Base-by-base conservation (phyloP, 495 filamentous ascomycete species). In the Neurospora africana region DNA sequence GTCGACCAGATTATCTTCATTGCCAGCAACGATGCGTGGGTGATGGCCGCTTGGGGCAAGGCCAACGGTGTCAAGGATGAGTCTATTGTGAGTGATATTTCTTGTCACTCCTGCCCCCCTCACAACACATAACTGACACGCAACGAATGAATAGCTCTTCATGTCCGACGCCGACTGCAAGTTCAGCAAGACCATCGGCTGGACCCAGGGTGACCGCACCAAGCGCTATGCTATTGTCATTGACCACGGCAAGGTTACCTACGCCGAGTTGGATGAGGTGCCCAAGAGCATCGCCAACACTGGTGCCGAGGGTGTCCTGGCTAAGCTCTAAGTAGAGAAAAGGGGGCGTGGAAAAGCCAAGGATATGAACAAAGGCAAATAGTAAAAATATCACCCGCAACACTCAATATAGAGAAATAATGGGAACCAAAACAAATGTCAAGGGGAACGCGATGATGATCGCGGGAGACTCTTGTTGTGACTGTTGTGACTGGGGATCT, bases 11-110 rank as follows among this genome's bases (percentile, higher is more conserved):
- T 98, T 73, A 86, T 92, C 72, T 90, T 95, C 78, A 92, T 97
- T 74, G 92, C 93, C 71, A 92, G 85, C 86, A 97, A 98, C 82
- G 94, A 97, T 86, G 86, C 89, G 69, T 97, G 87, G 81, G 94
- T 98, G 77, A 97, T 97, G 93, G 89, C 88, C 78, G 95, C 95
- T 70, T 98, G 95, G 95, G 91, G 90, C 80, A 97, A 97, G 88
- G 95, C 94, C 75, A 97, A 97, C 84, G 87, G 86, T 40, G 87
- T 96, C 77, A 91, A 89, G 79, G 88, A 88, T 68, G 90, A 96
- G 70, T 88, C 90, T 74, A 93, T 96, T 77, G 92, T 95, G 82
- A 73, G 90, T 85, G 37, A 17, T 47, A 44, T 44, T n/a, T 41
- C 67, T 21, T 72, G 23, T 27, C 27, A 37, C 19, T 36, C 9